Evolutionary conservation across 192 early-diverging fungal species (phyloP), one percentile per base, ranked within the genome.

Genomic region (Linnemannia zychae): DNA sequence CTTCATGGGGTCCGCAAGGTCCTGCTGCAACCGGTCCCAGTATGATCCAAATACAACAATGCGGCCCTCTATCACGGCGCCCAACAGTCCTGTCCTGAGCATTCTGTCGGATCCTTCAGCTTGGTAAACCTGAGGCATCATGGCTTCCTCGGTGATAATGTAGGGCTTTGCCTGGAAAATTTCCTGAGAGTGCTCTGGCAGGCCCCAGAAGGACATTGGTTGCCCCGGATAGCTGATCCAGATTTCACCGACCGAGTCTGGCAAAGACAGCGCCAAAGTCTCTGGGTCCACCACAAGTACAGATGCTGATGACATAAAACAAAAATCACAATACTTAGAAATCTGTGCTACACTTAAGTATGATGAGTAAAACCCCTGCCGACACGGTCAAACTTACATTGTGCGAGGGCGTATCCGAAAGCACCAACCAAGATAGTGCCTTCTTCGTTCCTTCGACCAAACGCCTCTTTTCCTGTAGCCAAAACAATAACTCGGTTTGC

Each of bases 201-300:
- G 78, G 9, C 87, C 93, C 95, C 93, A 95, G 81, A 96, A 95
- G 0, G 92, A 90, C 16, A 87, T 88, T 7, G 93, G 91, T 53
- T 96, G 79, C 36, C 87, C 88, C n/a, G 93, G 92, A 2, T 93
- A 91, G 79, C 91, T 89, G 11, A 96, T 82, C 94, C 95, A 96
- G 18, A 96, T 89, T 86, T 96, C 96, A 46, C 96, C 96, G 52
- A 96, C 91, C 1, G 89, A 76, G 81, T 94, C 92, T 0, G 92
- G 84, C 7, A 92, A 90, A 46, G 92, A 94, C 47, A 96, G 86
- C 9, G 92, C 90, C n/a, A 90, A 87, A 60, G 94, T 94, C 67
- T 95, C 92, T 18, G 95, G 94, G 74, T 96, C 94, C 0, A 96
- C 95, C 37, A 96, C 91, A 9, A 92, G 92, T 16, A 93, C 84